Conservation (phyloP, 139 green algal species). For the Tetraselmis striata region DNA sequence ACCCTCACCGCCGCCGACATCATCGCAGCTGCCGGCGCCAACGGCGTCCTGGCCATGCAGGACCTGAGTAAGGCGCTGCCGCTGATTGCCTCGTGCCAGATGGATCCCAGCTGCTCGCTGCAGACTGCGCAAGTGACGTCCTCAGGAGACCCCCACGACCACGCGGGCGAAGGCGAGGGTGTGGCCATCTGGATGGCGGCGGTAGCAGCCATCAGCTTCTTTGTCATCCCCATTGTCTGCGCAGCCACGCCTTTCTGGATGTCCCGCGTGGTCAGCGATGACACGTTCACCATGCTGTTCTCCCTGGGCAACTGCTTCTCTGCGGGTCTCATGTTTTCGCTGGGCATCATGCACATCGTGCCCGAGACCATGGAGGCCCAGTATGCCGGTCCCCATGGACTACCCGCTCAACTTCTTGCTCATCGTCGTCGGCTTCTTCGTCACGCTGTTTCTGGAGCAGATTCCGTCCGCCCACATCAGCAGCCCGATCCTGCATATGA, state of each 20-base stretch:
- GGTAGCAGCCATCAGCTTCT: not conserved
- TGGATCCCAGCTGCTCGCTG: not conserved
- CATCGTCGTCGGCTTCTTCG: conserved; percentile 9
- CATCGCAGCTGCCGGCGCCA: not conserved
- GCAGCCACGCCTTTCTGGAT: not conserved
- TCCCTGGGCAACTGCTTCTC: not conserved
- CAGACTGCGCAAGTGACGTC: not conserved
- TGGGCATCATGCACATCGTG: not conserved
- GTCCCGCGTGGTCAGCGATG: not conserved
- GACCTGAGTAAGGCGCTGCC: not conserved
- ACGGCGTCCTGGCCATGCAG: not conserved
- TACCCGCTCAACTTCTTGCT: conserved; percentile 5
- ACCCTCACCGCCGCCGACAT: not conserved
- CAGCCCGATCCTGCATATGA: too few relatives aligned
- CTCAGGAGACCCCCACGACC: not conserved
- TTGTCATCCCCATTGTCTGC: not conserved
- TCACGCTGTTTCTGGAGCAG: conserved; percentile 11
- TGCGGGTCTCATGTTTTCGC: not conserved
- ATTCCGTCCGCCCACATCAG: not conserved
- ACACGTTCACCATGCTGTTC: not conserved
- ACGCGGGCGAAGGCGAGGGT: not conserved
- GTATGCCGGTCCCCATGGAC: not conserved
- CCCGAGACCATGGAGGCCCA: not conserved
- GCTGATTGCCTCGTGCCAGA: not conserved
- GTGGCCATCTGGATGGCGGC: not conserved